phyloP scores from a whole-genome alignment of 2,329 filamentous ascomycete species.

The Aspergillus viridinutans region DNA sequence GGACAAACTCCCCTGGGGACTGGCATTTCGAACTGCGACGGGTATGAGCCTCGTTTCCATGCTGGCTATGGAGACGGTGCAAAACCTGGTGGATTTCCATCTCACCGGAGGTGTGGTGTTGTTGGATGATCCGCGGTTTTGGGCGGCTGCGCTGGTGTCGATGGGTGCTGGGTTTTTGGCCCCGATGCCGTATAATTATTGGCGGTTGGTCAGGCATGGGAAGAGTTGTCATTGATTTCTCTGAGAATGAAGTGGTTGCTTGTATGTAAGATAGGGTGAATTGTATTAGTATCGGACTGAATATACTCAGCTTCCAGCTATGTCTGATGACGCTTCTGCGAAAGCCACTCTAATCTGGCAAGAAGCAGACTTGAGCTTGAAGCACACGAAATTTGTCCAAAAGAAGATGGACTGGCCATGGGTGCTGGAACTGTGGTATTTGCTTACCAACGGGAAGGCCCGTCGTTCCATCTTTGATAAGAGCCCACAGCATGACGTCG shows the following conservation, averaged over 20 bases:
- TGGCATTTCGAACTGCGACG: constrained; percentile 49
- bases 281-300: not conserved
- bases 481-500: not conserved
- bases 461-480: not conserved
- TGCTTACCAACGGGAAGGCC: not conserved
- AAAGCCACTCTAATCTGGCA: no score
- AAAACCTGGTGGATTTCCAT: constrained; percentile 54
- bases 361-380: no score
- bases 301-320: not conserved
- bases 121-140: constrained; percentile 48
- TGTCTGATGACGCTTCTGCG: not conserved
- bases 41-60: constrained; percentile 59
- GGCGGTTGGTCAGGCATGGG: constrained; percentile 47
- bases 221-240: constrained; percentile 29
- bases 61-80: constrained; percentile 55
- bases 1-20: constrained; percentile 46
- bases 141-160: constrained; percentile 45
- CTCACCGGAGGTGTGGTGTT: constrained; percentile 50
- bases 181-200: constrained; percentile 53
- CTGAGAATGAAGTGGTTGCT: not conserved
- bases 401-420: not conserved
- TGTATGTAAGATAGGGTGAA: not conserved
- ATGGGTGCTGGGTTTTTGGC: constrained; percentile 35
- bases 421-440: not conserved
- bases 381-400: no score